These are phyloP conservation scores for Ophiosphaerella korrae DNA, from an alignment of 2,329 filamentous ascomycete genomes.

Conservation along the genomic window DNA sequence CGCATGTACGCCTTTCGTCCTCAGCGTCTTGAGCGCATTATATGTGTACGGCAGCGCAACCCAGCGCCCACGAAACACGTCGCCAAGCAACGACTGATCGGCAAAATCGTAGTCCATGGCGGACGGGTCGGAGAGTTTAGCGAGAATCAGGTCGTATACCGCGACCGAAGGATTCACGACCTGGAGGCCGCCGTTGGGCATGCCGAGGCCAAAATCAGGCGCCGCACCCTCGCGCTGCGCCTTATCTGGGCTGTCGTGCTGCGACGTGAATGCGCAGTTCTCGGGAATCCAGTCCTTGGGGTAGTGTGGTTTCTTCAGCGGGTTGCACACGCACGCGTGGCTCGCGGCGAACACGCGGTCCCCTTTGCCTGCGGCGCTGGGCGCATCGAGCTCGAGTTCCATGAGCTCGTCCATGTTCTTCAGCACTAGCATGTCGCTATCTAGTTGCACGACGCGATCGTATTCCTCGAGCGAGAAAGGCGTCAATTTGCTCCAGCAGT, in stretches of 20 bases:
- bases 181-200: slow-evolving; percentile 65
- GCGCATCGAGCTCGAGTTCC: slow-evolving; percentile 73
- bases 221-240: slow-evolving; percentile 60
- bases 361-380: slow-evolving; percentile 58
- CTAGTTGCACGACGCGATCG: slow-evolving; percentile 78
- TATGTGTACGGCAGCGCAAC: slow-evolving; percentile 65
- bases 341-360: slow-evolving; percentile 77
- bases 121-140: slow-evolving; percentile 52
- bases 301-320: slow-evolving; percentile 77
- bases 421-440: slow-evolving; percentile 84
- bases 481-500: slow-evolving; percentile 87
- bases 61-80: slow-evolving; percentile 63
- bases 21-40: slow-evolving; percentile 65
- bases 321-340: slow-evolving; percentile 87
- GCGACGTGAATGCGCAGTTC: slow-evolving; percentile 66
- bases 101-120: slow-evolving; percentile 63
- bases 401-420: slow-evolving; percentile 92
- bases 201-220: slow-evolving; percentile 57
- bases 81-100: slow-evolving; percentile 63
- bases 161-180: slow-evolving; percentile 63
- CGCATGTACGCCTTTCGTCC: slow-evolving; percentile 61
- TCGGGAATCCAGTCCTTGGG: slow-evolving; percentile 69
- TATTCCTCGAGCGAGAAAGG: slow-evolving; percentile 79
- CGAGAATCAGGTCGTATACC: slow-evolving; percentile 59
- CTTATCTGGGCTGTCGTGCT: slow-evolving; percentile 56